These are phyloP conservation scores for Tetrahymena borealis DNA, from an alignment of 73 alveolate species.

Conservation along the genomic window DNA sequence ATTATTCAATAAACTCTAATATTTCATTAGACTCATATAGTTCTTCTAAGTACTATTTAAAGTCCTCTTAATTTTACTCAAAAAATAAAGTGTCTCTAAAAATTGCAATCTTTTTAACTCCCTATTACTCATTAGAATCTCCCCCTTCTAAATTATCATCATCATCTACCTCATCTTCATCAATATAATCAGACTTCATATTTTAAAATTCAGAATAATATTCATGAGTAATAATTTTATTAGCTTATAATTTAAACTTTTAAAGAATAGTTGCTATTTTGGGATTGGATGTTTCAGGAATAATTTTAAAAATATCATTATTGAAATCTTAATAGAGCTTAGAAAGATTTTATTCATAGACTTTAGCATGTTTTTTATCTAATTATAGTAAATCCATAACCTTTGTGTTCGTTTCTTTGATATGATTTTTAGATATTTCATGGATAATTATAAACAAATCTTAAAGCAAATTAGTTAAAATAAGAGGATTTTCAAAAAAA, in stretches of 20 bases:
- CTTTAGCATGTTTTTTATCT: neutral
- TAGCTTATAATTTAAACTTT: neutral
- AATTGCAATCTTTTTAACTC: neutral
- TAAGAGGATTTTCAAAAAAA: constrained; percentile 25
- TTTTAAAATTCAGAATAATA: neutral
- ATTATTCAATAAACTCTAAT: neutral
- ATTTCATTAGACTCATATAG: constrained; percentile 5
- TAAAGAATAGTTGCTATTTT: neutral
- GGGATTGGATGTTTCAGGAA: neutral
- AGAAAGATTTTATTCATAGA: neutral
- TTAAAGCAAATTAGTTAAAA: neutral
- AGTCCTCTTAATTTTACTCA: neutral
- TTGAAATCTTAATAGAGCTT: constrained; percentile 10
- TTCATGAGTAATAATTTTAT: neutral
- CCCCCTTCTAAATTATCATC: neutral
- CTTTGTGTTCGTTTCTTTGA: neutral
- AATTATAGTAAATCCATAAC: neutral
- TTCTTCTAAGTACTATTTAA: neutral
- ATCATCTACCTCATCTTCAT: neutral
- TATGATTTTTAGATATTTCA: neutral
- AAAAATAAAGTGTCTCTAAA: neutral
- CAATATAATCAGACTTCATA: neutral
- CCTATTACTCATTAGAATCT: neutral
- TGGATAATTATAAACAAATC: neutral
- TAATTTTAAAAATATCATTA: neutral